Percentiles rank a stretch among this genome's conserved stretches.
phyloP scores from a whole-genome alignment of 2,329 filamentous ascomycete genomes.

The Diaporthe batatas region DNA sequence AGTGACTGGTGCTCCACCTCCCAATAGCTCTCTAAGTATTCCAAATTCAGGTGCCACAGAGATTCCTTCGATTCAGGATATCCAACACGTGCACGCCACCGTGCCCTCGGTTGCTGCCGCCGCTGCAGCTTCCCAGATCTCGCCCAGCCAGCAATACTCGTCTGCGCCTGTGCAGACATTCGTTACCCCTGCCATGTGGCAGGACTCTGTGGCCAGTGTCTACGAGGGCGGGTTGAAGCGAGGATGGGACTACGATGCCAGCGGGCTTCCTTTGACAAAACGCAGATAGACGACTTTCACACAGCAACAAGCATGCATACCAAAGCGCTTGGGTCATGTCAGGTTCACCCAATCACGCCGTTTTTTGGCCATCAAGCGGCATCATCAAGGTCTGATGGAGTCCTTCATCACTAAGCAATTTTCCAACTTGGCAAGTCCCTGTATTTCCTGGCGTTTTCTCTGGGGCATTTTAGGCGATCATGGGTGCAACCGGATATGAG shows the following conservation, averaged over 20 bases:
- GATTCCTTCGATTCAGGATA: slow-evolving; percentile 66
- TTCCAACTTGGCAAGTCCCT: slow-evolving; percentile 35
- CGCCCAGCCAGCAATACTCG: slow-evolving; percentile 64
- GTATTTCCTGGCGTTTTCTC: slow-evolving; percentile 18
- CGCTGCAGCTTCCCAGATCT: slow-evolving; percentile 48
- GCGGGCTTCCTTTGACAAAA: slow-evolving; percentile 49
- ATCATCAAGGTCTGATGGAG: slow-evolving; percentile 1
- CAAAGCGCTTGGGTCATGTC: background rate
- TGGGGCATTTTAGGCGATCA: slow-evolving; percentile 26
- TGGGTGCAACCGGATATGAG: slow-evolving; percentile 20
- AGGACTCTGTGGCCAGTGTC: slow-evolving; percentile 77
- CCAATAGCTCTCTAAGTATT: slow-evolving; percentile 66
- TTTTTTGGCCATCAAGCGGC: background rate
- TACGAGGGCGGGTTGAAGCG: slow-evolving; percentile 76
- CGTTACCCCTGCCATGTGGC: slow-evolving; percentile 80
- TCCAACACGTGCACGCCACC: slow-evolving; percentile 61
- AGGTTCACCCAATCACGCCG: background rate
- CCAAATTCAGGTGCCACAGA: slow-evolving; percentile 67
- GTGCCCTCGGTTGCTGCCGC: slow-evolving; percentile 56
- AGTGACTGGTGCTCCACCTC: slow-evolving; percentile 56
- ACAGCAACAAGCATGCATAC: slow-evolving; percentile 4
- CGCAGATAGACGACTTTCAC: slow-evolving; percentile 46
- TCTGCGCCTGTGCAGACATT: slow-evolving; percentile 68
- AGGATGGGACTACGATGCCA: slow-evolving; percentile 68
- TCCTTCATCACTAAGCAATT: slow-evolving; percentile 14